phyloP scores from a whole-genome alignment of 73 alveolate genomes.

The Tetrahymena borealis region DNA sequence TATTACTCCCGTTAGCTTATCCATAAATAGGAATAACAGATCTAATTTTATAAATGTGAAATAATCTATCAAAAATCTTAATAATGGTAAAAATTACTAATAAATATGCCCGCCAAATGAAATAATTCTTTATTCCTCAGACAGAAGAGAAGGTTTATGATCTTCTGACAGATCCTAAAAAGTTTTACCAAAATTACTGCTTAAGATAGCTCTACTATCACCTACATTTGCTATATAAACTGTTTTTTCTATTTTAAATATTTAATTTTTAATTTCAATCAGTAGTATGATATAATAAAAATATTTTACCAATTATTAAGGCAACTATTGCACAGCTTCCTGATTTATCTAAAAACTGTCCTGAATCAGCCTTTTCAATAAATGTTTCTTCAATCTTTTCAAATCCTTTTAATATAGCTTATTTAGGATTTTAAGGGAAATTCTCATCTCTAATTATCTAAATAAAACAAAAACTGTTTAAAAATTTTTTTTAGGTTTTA shows the following conservation, averaged over 20 bases:
- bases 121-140: slow-evolving; percentile 59
- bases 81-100: slow-evolving; percentile 1
- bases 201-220: slow-evolving; percentile 64
- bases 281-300: too few relatives aligned
- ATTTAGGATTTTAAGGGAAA: slow-evolving; percentile 52
- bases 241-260: slow-evolving; percentile 57
- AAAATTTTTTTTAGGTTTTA: slow-evolving; percentile 38
- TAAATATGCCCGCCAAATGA: slow-evolving; percentile 64
- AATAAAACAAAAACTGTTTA: neutral
- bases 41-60: slow-evolving; percentile 1
- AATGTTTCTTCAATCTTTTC: slow-evolving; percentile 50
- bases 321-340: slow-evolving; percentile 61
- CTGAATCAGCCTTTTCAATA: slow-evolving; percentile 45
- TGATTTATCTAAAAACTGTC: slow-evolving; percentile 33
- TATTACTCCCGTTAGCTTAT: neutral
- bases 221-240: slow-evolving; percentile 67
- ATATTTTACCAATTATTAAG: slow-evolving; percentile 51
- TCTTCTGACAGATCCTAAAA: slow-evolving; percentile 51
- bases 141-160: slow-evolving; percentile 64
- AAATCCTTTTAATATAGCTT: slow-evolving; percentile 47
- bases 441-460: slow-evolving; percentile 24
- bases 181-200: slow-evolving; percentile 46
- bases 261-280: too few relatives aligned
- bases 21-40: neutral
- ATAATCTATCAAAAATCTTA: neutral